Base-by-base conservation (phyloP, 352 stramenopile species). In the Globisporangium yorkense region DNA sequence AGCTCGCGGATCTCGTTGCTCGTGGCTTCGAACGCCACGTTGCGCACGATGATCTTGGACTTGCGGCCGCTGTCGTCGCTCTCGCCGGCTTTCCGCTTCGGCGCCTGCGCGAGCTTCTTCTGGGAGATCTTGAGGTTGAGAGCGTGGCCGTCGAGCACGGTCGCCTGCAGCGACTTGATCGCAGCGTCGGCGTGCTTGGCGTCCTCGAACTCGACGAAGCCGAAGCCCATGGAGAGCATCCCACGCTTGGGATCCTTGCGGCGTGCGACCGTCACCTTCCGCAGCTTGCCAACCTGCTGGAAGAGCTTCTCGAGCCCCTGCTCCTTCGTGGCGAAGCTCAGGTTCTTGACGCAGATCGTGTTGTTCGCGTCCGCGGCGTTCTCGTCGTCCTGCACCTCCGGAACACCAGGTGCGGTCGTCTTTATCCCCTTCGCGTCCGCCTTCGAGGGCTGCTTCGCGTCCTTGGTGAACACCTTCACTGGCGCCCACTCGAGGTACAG, bases 401-500 rank as follows among this genome's bases (percentile, higher is more conserved):
- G 80, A n/a, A 87, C 77, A 4, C 27, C 48, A 12, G 80, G 66
- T 35, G 65, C 57, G 12, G 77, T 71, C 12, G 70, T 67, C 63
- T 88, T 89, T 56, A 89, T 80, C 20, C 78, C 80, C 35, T 82
- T 83, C 29, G 70, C 63, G 47, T 77, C 63, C 18, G 27, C 51
- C 18, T 56, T 57, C 24, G 53, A 35, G 6, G 46, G 39, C 39
- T 46, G 50, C 31, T 35, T 56, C 16, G 59, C 59, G 9, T 40
- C 53, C 13, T 44, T 55, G 39, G 44, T 87, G 53, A 96, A 89
- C 48, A 96, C 80, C 54, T 92, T 92, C 7, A 90, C 69, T 3
- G 96, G 96, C 31, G 97, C 97, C 96, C 96, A 99, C 71, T 99
- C 97, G 13, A 99, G 71, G 67, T 99, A 99, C 1, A 99, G 73